Base-by-base conservation (phyloP, 225 moss, liverwort and hornwort genomes). In the Bryoerythrophyllum caledonicum region DNA sequence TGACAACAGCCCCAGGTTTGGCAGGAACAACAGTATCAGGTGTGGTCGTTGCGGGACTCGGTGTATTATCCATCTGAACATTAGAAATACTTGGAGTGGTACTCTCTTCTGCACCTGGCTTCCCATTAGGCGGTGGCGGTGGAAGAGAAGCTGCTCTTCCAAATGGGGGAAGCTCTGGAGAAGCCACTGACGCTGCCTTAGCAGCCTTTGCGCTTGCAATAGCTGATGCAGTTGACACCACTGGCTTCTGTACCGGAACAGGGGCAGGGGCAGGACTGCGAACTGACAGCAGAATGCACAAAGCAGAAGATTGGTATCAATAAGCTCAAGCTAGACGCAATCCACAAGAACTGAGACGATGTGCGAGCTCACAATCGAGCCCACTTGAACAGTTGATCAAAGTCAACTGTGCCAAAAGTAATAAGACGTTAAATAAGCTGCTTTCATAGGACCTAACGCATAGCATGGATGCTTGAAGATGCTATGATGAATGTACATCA, bases 41-140 rank as follows among this genome's bases (percentile, higher is more conserved):
- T 38, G 79, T 79, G 53, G 87, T 79, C 63, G 82, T 76, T 41
- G 89, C 84, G 60, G 93, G 92, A 85, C 99, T 95, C 25, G 91
- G 82, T 79, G 87, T 82, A 81, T 82, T 88, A 65, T 93, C 91
- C 77, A 85, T 93, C 74, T 83, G 90, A 37, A 81, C 71, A 67
- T 77, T 57, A 63, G 82, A 86, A 28, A 77, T 41, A 75, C 65
- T 78, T 38, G 76, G 74, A 70, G 76, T 76, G 64, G 82, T 34
- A 51, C 74, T 66, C 63, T 92, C 99, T 70, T 99, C 99, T 32
- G 72, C 77, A 77, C 57, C 70, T 75, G 80, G 48, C 74, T 82
- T 84, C 69, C 66, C 90, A 34, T 43, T 78, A 38, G 84, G 84
- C 65, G 70, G 20, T 32, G 83, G 38, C 20, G 83, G 73, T 15